Evolutionary conservation across 176 grass and related monocot genomes (phyloP).

Genomic region (Eragrostis curvula): DNA sequence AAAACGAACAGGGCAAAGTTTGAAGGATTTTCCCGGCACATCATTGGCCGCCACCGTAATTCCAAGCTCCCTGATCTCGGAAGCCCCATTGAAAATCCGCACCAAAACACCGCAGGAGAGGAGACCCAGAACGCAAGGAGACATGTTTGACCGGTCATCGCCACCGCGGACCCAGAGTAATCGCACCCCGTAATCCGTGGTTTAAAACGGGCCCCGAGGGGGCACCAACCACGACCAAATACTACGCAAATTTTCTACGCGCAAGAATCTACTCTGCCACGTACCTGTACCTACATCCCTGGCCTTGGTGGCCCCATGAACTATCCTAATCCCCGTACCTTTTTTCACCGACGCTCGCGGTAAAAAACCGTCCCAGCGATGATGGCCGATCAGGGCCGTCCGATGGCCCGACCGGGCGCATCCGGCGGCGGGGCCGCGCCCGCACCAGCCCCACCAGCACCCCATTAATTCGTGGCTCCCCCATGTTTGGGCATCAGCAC

Average conservation of each 20-base stretch:
- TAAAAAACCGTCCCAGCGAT: conserved; percentile 10
- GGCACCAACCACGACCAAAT: background rate
- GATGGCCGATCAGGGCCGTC: background rate
- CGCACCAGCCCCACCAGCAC: conserved; percentile 15
- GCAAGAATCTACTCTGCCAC: conserved; percentile 8
- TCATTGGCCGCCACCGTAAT: background rate
- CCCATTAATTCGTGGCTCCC: conserved; percentile 44
- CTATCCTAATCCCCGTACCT: background rate
- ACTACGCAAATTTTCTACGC: background rate
- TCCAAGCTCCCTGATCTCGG: background rate
- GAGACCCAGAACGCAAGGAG: background rate
- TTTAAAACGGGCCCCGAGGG: background rate
- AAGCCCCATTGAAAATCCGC: background rate
- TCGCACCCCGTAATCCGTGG: background rate
- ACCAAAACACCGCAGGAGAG: background rate
- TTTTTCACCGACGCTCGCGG: conserved; percentile 45
- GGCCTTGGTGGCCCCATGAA: background rate
- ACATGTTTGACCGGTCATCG: conserved; percentile 46
- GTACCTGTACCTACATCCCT: too few species aligned
- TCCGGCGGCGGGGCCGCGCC: conserved; percentile 40
- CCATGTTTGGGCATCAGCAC: conserved; percentile 5
- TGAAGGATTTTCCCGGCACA: background rate
- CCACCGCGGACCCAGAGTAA: background rate
- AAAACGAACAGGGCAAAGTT: too few species aligned
- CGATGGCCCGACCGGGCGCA: conserved; percentile 25